phyloP scores from a whole-genome alignment of 140 eudicot species.

The Ambrosia hybrid region DNA sequence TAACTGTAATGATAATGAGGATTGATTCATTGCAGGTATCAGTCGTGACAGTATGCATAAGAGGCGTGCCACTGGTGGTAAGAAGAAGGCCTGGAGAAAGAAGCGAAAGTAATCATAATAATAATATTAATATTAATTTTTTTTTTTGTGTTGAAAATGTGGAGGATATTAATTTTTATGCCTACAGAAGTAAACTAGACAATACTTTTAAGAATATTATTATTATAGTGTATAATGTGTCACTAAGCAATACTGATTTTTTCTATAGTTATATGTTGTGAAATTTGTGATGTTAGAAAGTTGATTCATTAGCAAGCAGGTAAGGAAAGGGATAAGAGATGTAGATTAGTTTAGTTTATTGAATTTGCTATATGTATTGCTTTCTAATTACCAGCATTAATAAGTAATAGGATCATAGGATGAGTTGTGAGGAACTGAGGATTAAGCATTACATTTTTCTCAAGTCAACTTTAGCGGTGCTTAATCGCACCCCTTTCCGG shows the following conservation, averaged over 20 bases:
- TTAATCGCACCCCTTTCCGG: no score
- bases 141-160: no score
- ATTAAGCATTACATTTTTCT: not conserved
- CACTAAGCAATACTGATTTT: not conserved
- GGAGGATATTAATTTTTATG: no score
- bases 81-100: slow-evolving; percentile 93
- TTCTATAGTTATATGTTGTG: not conserved
- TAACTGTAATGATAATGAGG: no score
- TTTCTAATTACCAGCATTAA: not conserved
- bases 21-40: slow-evolving; percentile 48
- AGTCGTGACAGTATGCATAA: slow-evolving; percentile 84
- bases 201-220: not conserved
- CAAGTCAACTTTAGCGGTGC: no score
- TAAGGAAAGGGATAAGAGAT: not conserved
- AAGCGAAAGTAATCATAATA: slow-evolving; percentile 58
- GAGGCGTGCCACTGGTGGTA: slow-evolving; percentile 83
- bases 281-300: not conserved
- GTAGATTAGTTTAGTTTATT: not conserved
- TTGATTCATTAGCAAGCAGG: not conserved
- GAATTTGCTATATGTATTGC: not conserved
- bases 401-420: not conserved
- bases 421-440: not conserved
- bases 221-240: no score
- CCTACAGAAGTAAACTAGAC: not conserved
- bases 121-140: no score